Percentiles rank a stretch among this genome's conserved stretches.
These are phyloP conservation scores for Paraconiothyrium sp. DNA, from an alignment of 2,329 filamentous ascomycete species.

Conservation along the genomic window DNA sequence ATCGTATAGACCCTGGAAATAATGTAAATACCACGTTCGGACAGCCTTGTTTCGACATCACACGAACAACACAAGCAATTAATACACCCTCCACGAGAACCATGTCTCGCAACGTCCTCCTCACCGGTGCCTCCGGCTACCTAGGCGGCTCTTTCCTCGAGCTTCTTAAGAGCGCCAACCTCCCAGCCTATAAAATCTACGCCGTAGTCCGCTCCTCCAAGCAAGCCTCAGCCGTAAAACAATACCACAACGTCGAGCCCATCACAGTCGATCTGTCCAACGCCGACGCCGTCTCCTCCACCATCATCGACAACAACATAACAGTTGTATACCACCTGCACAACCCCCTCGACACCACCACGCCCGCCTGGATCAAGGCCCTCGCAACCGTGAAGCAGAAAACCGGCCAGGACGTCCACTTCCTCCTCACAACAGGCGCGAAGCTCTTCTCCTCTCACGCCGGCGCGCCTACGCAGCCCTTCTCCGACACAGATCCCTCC, in stretches of 20 bases:
- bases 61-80: neutral
- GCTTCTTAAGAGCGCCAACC: conserved; percentile 44
- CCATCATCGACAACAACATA: conserved; percentile 57
- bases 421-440: conserved; percentile 63
- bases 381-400: conserved; percentile 55
- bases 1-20: neutral
- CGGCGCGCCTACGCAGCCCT: conserved; percentile 52
- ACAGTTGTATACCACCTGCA: conserved; percentile 61
- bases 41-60: neutral
- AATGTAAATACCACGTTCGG: conserved; percentile 1
- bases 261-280: conserved; percentile 54
- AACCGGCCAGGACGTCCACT: conserved; percentile 57
- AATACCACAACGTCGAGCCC: conserved; percentile 55
- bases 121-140: conserved; percentile 64
- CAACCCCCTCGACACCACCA: conserved; percentile 47
- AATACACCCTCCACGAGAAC: neutral
- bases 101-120: conserved; percentile 55
- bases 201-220: conserved; percentile 58
- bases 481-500: conserved; percentile 57
- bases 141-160: conserved; percentile 62
- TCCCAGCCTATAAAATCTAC: conserved; percentile 58
- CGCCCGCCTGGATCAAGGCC: conserved; percentile 57
- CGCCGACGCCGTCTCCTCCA: conserved; percentile 44
- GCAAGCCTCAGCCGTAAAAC: conserved; percentile 57
- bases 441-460: conserved; percentile 63